phyloP scores from a whole-genome alignment of 2,329 filamentous ascomycete species.

The Colletotrichum filicis region DNA sequence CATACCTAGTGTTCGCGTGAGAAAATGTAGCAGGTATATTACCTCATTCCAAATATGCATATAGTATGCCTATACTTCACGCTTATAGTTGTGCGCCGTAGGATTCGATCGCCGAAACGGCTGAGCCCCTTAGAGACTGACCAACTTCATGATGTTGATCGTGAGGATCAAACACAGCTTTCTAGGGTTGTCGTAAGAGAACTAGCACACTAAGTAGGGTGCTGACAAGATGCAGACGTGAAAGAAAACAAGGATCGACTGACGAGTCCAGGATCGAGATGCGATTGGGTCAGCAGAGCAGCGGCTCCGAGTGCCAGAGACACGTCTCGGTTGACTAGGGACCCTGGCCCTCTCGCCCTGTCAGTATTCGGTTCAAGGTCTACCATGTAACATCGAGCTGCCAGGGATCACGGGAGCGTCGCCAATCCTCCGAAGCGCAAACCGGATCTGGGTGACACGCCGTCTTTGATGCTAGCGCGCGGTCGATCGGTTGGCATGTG shows the following conservation, averaged over 20 bases:
- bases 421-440: not conserved
- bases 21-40: not conserved
- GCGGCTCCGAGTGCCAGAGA: not conserved
- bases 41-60: not conserved
- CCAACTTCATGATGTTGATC: not conserved
- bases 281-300: slow-evolving; percentile 24
- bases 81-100: too few relatives aligned
- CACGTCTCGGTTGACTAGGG: not conserved
- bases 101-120: not conserved
- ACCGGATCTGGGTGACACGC: not conserved
- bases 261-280: slow-evolving; percentile 11
- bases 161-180: not conserved
- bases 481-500: not conserved
- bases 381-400: not conserved
- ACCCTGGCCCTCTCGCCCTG: not conserved
- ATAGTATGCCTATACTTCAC: not conserved
- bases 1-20: too few relatives aligned
- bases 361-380: not conserved
- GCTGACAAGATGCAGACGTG: not conserved
- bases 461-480: not conserved
- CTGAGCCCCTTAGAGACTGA: not conserved
- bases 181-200: too few relatives aligned
- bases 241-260: not conserved
- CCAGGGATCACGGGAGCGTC: not conserved
- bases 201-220: not conserved